Evolutionary conservation across 345 rosid species (phyloP), one percentile per base, ranked within the genome.

Genomic region (Syzygium aromaticum): DNA sequence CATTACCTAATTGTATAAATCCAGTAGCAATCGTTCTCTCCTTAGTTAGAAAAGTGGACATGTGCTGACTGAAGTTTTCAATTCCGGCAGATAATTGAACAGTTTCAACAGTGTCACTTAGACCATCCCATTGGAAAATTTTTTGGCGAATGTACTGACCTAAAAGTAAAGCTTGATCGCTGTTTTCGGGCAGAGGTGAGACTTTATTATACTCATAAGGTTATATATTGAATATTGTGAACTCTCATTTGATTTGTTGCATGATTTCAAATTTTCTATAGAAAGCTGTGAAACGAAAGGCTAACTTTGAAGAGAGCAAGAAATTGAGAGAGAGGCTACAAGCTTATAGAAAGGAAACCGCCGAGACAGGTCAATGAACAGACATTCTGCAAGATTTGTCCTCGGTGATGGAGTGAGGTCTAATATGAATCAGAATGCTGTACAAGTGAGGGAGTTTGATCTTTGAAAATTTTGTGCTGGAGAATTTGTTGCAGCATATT

Each of bases 241-340:
- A 59, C 38, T 51, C 86, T 40, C 38, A 51, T 14, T 6, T 85
- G 19, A 38, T 54, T n/a, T 22, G 40, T 57, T 54, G 77, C 33
- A 64, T 25, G 84, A 38, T 77, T 53, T 59, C 25, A 57, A 84
- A 23, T 85, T 89, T 52, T 56, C 28, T 27, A 57, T 94, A 98
- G 99, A 95, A 96, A 96, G 96, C 98, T 12, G 64, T 93, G 86
- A 97, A 97, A 93, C 90, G 99, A 52, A 97, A 95, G 95, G 97
- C 95, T 2, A 97, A 96, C 87, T 96, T 97, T 6, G 93, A 94
- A 88, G 54, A 92, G 90, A 94, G 96, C 86, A 95, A 94, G 92
- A 95, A 92, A 86, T 85, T 90, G 88, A 93, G 87, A 87, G 96
- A 91, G 86, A 93, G 94, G 88, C 94, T 95, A 87, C 91, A 91